phyloP scores from a whole-genome alignment of 192 early-diverging fungal species.

The Backusella mclennaniae region DNA sequence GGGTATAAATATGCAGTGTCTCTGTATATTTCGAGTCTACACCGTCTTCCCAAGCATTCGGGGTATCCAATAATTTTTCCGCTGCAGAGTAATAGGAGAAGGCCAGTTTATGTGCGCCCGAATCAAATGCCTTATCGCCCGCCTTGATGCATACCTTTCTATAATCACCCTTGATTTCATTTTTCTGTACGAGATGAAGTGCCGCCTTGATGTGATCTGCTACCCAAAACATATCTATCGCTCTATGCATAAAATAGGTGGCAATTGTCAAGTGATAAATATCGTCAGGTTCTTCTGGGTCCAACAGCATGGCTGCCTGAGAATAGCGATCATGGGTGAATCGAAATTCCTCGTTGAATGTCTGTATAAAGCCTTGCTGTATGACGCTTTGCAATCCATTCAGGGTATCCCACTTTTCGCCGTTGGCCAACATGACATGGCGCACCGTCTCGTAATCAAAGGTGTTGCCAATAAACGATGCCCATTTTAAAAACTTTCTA shows the following conservation, averaged over 20 bases:
- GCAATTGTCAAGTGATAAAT: slow-evolving; percentile 30
- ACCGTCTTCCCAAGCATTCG: slow-evolving; percentile 26
- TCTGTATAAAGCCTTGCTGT: slow-evolving; percentile 32
- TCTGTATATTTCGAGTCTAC: slow-evolving; percentile 26
- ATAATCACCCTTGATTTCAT: slow-evolving; percentile 20
- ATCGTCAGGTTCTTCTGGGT: not conserved
- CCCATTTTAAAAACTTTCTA: slow-evolving; percentile 33
- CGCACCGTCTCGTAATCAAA: slow-evolving; percentile 29
- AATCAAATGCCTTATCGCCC: slow-evolving; percentile 26
- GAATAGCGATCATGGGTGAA: slow-evolving; percentile 36
- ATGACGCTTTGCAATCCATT: slow-evolving; percentile 29
- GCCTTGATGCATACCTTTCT: slow-evolving; percentile 18
- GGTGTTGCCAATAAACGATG: slow-evolving; percentile 34
- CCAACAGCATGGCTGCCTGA: slow-evolving; percentile 26
- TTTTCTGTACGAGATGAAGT: slow-evolving; percentile 16
- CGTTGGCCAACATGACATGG: slow-evolving; percentile 22
- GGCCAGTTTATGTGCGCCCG: slow-evolving; percentile 27
- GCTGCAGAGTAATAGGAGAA: slow-evolving; percentile 26
- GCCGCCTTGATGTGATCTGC: slow-evolving; percentile 34
- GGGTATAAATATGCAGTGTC: slow-evolving; percentile 29
- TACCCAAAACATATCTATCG: slow-evolving; percentile 29
- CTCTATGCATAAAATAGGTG: slow-evolving; percentile 18
- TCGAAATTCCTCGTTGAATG: slow-evolving; percentile 27
- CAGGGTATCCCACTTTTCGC: slow-evolving; percentile 9
- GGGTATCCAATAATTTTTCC: slow-evolving; percentile 9